Percentiles rank a stretch among this genome's conserved stretches.
Evolutionary conservation across 305 asterid genomes (phyloP).

Genomic region (Fraxinus baroniana): DNA sequence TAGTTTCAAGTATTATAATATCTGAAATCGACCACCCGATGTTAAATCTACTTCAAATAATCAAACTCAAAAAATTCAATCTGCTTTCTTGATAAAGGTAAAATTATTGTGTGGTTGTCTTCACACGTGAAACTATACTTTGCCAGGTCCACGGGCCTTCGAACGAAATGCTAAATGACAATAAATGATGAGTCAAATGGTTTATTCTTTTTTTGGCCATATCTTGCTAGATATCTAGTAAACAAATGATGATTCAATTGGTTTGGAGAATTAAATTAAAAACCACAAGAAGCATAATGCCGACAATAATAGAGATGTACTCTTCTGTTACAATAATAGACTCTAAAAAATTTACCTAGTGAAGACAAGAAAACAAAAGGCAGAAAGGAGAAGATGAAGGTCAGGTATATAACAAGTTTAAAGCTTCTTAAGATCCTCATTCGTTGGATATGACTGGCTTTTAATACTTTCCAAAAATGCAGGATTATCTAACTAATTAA

Average conservation of each 20-base stretch:
- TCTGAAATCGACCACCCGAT: no score
- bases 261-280: not conserved
- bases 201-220: not conserved
- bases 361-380: not conserved
- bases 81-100: not conserved
- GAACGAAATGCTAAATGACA: not conserved
- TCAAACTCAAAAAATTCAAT: no score
- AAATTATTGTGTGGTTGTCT: not conserved
- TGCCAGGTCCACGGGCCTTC: not conserved
- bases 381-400: not conserved
- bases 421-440: not conserved
- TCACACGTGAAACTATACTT: not conserved
- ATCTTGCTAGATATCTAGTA: not conserved
- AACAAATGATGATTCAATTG: not conserved
- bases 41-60: no score
- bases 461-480: no score
- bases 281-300: not conserved
- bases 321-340: not conserved
- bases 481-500: no score
- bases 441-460: no score
- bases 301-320: not conserved
- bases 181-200: not conserved
- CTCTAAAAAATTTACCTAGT: not conserved
- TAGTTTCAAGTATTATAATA: not conserved
- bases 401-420: not conserved